These are phyloP conservation scores for Drosera spatulata DNA, from an alignment of 179 eudicot genomes.

Conservation along the genomic window DNA sequence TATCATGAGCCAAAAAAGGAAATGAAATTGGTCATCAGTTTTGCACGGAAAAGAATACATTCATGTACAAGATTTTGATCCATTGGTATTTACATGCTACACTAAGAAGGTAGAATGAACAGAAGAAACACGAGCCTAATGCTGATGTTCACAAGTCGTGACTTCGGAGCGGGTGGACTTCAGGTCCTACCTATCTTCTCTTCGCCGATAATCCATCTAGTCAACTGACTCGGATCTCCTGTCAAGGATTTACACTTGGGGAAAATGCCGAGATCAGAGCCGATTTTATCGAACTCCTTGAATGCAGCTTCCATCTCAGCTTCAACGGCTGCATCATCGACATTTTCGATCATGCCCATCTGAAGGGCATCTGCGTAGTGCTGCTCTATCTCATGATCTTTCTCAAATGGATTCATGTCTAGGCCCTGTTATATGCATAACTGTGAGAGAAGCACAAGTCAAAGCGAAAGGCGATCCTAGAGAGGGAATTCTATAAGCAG, in stretches of 20 bases:
- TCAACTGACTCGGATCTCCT: constrained; percentile 60
- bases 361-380: constrained; percentile 52
- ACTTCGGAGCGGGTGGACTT: neutral
- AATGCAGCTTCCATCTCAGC: constrained; percentile 78
- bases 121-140: neutral
- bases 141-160: neutral
- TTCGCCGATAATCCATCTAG: constrained; percentile 85
- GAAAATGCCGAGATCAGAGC: constrained; percentile 70
- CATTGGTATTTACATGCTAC: too few species aligned
- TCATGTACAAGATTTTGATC: too few species aligned
- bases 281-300: constrained; percentile 44
- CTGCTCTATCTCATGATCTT: constrained; percentile 62
- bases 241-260: constrained; percentile 52
- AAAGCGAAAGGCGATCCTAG: neutral
- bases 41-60: too few species aligned
- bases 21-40: too few species aligned
- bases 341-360: constrained; percentile 31
- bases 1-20: too few species aligned
- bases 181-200: constrained; percentile 27
- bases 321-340: constrained; percentile 54
- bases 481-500: neutral
- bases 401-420: constrained; percentile 59
- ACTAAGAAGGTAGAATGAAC: too few species aligned
- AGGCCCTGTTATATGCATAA: constrained; percentile 58
- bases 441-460: neutral